Evolutionary conservation across 495 filamentous ascomycete genomes (phyloP).

Genomic region (Xylaria palmicola): DNA sequence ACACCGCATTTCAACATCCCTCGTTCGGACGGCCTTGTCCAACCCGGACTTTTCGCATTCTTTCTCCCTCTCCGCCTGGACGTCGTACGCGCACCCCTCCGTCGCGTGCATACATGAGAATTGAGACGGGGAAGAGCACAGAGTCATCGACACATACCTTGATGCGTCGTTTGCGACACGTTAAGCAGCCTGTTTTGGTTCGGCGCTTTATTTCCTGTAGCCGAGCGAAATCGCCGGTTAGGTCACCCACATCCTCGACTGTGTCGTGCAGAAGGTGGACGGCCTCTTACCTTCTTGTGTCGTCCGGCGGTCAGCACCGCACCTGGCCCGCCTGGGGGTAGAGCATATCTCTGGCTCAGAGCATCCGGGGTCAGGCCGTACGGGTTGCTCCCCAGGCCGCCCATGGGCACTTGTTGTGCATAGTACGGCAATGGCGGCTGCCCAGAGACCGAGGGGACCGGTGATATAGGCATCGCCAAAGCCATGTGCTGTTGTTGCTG

Average conservation of each 20-base stretch:
- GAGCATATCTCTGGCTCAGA: constrained; percentile 33
- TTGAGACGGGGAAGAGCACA: constrained; percentile 10
- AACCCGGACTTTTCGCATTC: constrained; percentile 11
- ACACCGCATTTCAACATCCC: constrained; percentile 8
- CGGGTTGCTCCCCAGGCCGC: constrained; percentile 40
- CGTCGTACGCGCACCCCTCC: constrained; percentile 6
- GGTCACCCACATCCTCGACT: neutral
- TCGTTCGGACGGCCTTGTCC: neutral
- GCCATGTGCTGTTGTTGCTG: constrained; percentile 44
- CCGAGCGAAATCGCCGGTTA: constrained; percentile 23
- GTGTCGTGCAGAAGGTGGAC: constrained; percentile 13
- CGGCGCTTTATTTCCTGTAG: constrained; percentile 88
- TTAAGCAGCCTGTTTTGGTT: constrained; percentile 96
- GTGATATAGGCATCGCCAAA: constrained; percentile 32
- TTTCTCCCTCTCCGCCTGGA: constrained; percentile 12
- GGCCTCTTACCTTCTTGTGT: constrained; percentile 74
- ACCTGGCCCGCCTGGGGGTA: constrained; percentile 58
- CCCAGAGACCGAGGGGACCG: constrained; percentile 27
- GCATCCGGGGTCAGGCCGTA: constrained; percentile 48
- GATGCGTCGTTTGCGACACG: constrained; percentile 94
- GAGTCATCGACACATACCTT: constrained; percentile 69
- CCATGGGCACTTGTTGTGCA: constrained; percentile 33
- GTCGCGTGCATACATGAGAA: neutral
- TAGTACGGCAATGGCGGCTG: constrained; percentile 38
- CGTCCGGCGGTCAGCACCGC: constrained; percentile 72